Evolutionary conservation across 1,139 yeast species (phyloP).

Genomic region (Geotrichum phurueaensis): DNA sequence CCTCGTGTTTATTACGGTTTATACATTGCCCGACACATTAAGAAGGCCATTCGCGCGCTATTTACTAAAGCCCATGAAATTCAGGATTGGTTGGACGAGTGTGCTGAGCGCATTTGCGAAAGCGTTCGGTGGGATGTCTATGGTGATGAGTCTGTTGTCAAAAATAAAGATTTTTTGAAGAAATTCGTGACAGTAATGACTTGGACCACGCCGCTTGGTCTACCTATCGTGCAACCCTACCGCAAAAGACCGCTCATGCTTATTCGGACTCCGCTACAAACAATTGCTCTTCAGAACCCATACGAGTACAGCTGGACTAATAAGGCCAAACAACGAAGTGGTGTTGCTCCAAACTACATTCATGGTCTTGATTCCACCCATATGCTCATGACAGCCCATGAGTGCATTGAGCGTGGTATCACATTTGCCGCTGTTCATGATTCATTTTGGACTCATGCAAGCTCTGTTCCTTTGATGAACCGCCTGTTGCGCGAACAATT

Average conservation of each 20-base stretch:
- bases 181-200: conserved; percentile 72
- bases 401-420: conserved; percentile 45
- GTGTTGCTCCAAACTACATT: conserved; percentile 87
- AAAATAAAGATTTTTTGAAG: conserved; percentile 31
- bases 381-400: conserved; percentile 77
- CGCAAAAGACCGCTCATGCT: conserved; percentile 54
- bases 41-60: conserved; percentile 66
- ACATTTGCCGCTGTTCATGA: conserved; percentile 94
- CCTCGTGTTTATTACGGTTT: conserved; percentile 36
- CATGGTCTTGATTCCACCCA: conserved; percentile 94
- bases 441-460: conserved; percentile 94
- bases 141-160: conserved; percentile 14
- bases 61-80: conserved; percentile 82
- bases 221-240: conserved; percentile 90
- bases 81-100: conserved; percentile 84
- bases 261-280: conserved; percentile 62
- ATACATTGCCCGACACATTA: conserved; percentile 67
- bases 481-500: conserved; percentile 63
- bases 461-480: conserved; percentile 65
- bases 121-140: conserved; percentile 38
- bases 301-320: conserved; percentile 68
- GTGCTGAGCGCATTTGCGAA: conserved; percentile 69
- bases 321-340: conserved; percentile 73
- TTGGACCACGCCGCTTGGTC: conserved; percentile 90
- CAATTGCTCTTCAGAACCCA: conserved; percentile 71